Conservation (phyloP, 345 rosid species). For the Gossypium bickii region DNA sequence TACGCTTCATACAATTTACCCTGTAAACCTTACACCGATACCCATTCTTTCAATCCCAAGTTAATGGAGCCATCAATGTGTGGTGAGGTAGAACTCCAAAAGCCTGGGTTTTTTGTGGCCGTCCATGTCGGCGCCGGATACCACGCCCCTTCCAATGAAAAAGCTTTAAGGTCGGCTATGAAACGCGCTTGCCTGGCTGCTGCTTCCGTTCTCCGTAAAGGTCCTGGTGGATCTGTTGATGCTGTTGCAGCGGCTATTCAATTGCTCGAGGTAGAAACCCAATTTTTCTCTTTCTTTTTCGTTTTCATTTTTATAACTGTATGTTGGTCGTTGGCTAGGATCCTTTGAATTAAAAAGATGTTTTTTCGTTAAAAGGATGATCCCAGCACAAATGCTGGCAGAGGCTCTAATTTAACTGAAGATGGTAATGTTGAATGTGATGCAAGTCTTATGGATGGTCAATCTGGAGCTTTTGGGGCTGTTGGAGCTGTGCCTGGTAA, state of each 20-base stretch:
- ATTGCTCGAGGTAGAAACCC: slow-evolving; percentile 68
- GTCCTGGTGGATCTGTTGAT: slow-evolving; percentile 57
- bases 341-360: not conserved
- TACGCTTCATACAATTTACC: not conserved
- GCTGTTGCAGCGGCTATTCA: slow-evolving; percentile 86
- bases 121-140: slow-evolving; percentile 96
- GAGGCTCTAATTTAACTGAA: slow-evolving; percentile 93
- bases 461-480: slow-evolving; percentile 84
- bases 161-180: slow-evolving; percentile 75
- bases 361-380: slow-evolving; percentile 49
- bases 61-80: slow-evolving; percentile 25
- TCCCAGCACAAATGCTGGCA: slow-evolving; percentile 85
- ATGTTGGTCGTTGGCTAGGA: not conserved
- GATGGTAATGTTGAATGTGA: slow-evolving; percentile 92
- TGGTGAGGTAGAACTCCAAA: slow-evolving; percentile 31
- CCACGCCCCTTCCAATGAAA: slow-evolving; percentile 70
- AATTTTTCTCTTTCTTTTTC: not conserved
- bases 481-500: slow-evolving; percentile 95
- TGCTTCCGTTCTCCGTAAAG: slow-evolving; percentile 72
- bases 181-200: slow-evolving; percentile 90
- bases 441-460: slow-evolving; percentile 91
- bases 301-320: not conserved
- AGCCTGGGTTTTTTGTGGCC: slow-evolving; percentile 76
- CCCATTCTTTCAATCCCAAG: not conserved
- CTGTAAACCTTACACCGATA: not conserved